Conservation (phyloP, 1,284 basidiomycete species). For the Coniferiporia weirii region DNA sequence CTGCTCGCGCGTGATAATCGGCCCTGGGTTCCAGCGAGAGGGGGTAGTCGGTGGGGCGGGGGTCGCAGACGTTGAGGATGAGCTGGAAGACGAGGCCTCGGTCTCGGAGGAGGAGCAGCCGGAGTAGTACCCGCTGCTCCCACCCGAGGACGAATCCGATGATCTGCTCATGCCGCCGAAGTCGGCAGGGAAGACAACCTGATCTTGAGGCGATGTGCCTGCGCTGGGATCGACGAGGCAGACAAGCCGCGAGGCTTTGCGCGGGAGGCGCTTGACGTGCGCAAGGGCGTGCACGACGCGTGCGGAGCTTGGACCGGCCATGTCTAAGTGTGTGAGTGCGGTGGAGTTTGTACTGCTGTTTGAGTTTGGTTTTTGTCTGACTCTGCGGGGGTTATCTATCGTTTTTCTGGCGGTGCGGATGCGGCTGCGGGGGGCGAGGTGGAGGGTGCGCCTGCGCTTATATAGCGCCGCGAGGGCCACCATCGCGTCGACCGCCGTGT, state of each 20-base stretch:
- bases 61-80: background rate
- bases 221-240: background rate
- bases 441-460: background rate
- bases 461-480: background rate
- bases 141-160: background rate
- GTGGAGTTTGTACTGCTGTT: background rate
- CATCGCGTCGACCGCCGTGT: background rate
- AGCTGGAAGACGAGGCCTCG: background rate
- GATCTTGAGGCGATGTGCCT: background rate
- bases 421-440: background rate
- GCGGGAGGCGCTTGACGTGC: slow-evolving; percentile 1
- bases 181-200: background rate
- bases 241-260: slow-evolving; percentile 7
- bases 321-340: background rate
- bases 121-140: background rate
- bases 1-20: slow-evolving; percentile 8
- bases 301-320: background rate
- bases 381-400: too few relatives aligned
- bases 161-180: too few relatives aligned
- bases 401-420: too few relatives aligned
- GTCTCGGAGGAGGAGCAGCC: background rate
- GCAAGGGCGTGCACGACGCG: background rate
- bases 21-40: background rate
- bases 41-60: background rate
- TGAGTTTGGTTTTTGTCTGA: background rate